Base-by-base conservation (phyloP, 2,329 filamentous ascomycete genomes). In the Colletotrichum sp. region DNA sequence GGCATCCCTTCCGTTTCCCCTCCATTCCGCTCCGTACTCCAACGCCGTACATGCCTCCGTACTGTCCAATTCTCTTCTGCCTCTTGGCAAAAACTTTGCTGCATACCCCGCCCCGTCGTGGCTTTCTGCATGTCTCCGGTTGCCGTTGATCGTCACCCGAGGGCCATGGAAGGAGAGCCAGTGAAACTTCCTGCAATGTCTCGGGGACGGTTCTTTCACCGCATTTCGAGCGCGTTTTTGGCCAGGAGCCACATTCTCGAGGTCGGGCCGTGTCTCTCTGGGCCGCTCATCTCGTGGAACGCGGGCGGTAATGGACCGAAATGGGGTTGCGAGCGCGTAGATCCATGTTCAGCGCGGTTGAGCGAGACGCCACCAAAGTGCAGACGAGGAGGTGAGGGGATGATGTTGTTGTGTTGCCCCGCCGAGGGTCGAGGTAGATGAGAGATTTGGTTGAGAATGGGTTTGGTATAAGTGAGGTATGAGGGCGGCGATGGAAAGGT, bases 51-150 rank as follows among this genome's bases (percentile, higher is more conserved):
- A 4, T 9, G 19, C 16, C 22, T 27, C 12, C 19, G 9, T 27
- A 3, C 27, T 55, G 44, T n/a, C 15, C n/a, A 32, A 15, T 13
- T 29, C 34, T 8, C 34, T 22, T 16, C 55, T 19, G 6, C 9
- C 39, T 49, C 39, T 49, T 49, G 39, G 39, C 39, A 49, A 1
- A n/a, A 55, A 11, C 39, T 2, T 19, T 29, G 1, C 25, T 22
- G 29, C 49, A 12, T 34, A 22, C 22, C 74, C 36, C 52, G 65
- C 29, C 66, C 39, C 59, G 34, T 13, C 59, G 27, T 32, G 44
- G 59, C 61, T 61, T 49, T 15, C 39, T 71, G 72, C 67, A 59
- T 74, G 34, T 74, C 34, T 65, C 59, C 34, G 72, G 72, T 22
- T 55, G 16, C 32, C 12, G 19, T 13, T 39, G 44, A n/a, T 36